Base-by-base conservation (phyloP, 805 yeast genomes). In the Cyberlindnera bimundalis region DNA sequence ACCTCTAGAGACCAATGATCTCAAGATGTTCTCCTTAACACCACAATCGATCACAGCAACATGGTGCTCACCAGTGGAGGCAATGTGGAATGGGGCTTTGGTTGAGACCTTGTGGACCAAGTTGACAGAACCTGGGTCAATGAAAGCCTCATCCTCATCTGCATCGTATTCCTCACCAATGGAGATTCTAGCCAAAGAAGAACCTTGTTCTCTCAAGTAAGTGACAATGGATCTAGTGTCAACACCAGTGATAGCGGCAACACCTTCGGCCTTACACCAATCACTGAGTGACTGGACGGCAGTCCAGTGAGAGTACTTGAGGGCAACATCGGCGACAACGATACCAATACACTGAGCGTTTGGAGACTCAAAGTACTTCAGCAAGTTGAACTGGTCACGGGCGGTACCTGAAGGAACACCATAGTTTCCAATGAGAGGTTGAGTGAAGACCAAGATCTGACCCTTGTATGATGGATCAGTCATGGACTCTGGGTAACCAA, bases 401-500 rank as follows among this genome's bases (percentile, higher is more conserved):
- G 71, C 81, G 7, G 76, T 71, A 23, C 85, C 79, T 1, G 93
- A 82, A 19, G 99, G 99, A 25, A 93, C 99, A 66, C 99, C 99
- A 66, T 93, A 93, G 67, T 93, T 93, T 51, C 99, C 99, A 57
- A 93, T 88, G 60, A 93, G 74, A 17, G 99, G 99, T 66, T 89
- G 97, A 7, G 99, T 93, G 68, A 93, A 87, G 46, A 93, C 95
- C 52, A 93, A 78, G 53, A 93, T 93, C 71, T 93, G 99, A 37
- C 99, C 99, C 56, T 81, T 82, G 66, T 93, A 93, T 6, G 97
- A 89, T 28, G 99, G 99, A 65, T 93, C 99, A 17, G 99, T 93
- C 95, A 93, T 89, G 8, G 96, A 86, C 66, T 93, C 99, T 14
- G 99, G 98, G 66, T 93, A 93, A 15, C 99, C 99, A 11, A 93